Evolutionary conservation across 345 rosid species (phyloP).

Genomic region (Combretum micranthum): DNA sequence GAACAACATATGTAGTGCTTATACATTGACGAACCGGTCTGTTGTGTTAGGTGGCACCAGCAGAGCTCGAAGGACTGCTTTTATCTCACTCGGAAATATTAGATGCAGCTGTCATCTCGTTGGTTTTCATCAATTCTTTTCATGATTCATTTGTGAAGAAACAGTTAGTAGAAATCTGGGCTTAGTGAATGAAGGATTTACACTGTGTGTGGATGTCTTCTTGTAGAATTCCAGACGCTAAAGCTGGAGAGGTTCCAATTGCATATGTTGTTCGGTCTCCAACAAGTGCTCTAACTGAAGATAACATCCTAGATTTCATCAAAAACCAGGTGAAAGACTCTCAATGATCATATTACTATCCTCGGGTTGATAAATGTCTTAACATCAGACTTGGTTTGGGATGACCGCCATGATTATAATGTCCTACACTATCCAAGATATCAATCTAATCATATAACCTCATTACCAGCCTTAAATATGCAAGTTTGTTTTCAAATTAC

Average conservation of each 20-base stretch:
- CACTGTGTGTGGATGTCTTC: not conserved
- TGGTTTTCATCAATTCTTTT: slow-evolving; percentile 7
- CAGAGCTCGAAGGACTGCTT: slow-evolving; percentile 43
- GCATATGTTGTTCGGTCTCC: slow-evolving; percentile 38
- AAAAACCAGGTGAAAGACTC: slow-evolving; percentile 22
- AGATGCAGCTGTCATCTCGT: slow-evolving; percentile 39
- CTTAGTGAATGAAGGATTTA: no score
- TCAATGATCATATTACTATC: no score
- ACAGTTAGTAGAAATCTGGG: not conserved
- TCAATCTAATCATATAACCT: no score
- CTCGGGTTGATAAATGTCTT: no score
- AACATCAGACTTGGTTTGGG: no score
- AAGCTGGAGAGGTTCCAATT: slow-evolving; percentile 47
- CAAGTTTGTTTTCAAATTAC: no score
- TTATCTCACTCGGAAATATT: slow-evolving; percentile 36
- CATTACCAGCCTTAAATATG: no score
- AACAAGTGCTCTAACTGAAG: slow-evolving; percentile 27
- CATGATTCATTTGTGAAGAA: not conserved
- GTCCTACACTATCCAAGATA: no score
- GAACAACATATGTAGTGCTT: not conserved
- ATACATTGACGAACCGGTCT: no score
- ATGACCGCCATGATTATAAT: no score
- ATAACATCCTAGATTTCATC: slow-evolving; percentile 24
- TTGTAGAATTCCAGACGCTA: slow-evolving; percentile 37
- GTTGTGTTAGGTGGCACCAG: slow-evolving; percentile 35